Base-by-base conservation (phyloP, 257 asterid species). In the Cynanchum wilfordii region DNA sequence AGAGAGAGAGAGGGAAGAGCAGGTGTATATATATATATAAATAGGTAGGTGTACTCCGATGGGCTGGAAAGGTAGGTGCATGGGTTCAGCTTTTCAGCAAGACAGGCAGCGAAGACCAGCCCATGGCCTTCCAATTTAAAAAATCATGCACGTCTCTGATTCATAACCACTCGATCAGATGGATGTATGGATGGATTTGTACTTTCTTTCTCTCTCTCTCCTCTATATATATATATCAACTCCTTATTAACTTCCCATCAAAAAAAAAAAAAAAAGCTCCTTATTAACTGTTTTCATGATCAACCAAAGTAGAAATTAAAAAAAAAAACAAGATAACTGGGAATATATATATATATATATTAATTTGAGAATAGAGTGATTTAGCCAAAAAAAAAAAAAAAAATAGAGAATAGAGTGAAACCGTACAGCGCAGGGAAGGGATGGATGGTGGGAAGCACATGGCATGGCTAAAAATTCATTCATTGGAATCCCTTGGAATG, bases 391-490 rank as follows among this genome's bases (percentile, higher is more conserved):
- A n/a, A n/a, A n/a, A n/a, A n/a, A n/a, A n/a, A n/a, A n/a, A n/a
- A n/a, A n/a, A n/a, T n/a, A n/a, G n/a, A 33, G 38, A 33, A 33
- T 3, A 33, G 38, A 33, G 4, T 50, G 55, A 81, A 42, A 74
- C 74, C 68, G 85, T 72, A 82, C 87, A 38, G 54, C 17, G 17
- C 54, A 49, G 7, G 55, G 19, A 17, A 75, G 78, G 58, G 68
- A 38, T 84, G 83, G 83, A 65, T 79, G 86, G 88, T 86, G 96
- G 93, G 96, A 78, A 75, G 91, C 97, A 89, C 96, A 86, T 87
- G 96, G 44, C 93, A 84, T 84, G 96, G 22, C 45, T n/a, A n/a
- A n/a, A n/a, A n/a, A n/a, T n/a, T n/a, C n/a, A n/a, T n/a, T 30
- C 47, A 7, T 29, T 30, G 19, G 79, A 76, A 81, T 71, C 73